phyloP scores from a whole-genome alignment of 2,329 filamentous ascomycete genomes.

The Teratosphaeria viscida region DNA sequence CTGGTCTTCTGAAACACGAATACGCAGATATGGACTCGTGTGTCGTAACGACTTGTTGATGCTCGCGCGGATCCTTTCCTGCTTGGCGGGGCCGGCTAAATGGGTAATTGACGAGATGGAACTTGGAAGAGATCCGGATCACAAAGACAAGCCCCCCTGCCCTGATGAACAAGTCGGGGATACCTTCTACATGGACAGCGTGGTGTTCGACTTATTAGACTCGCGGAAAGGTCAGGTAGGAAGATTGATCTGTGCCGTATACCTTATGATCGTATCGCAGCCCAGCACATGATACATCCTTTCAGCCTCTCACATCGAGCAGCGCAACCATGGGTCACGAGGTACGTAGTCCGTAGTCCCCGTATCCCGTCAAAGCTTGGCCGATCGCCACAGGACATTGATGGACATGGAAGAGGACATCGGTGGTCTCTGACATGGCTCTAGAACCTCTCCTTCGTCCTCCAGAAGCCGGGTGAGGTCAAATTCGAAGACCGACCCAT shows the following conservation, averaged over 20 bases:
- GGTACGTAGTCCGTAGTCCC: not conserved
- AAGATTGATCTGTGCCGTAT: not conserved
- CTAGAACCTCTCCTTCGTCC: slow-evolving; percentile 39
- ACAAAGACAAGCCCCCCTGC: no score
- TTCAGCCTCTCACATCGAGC: not conserved
- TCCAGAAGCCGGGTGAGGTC: slow-evolving; percentile 65
- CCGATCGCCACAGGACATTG: not conserved
- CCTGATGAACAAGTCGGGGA: no score
- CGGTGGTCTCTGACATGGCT: not conserved
- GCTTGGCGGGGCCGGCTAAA: not conserved
- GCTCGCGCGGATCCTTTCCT: not conserved
- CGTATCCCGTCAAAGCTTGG: not conserved
- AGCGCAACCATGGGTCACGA: not conserved
- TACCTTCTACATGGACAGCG: not conserved
- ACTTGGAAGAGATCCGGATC: no score
- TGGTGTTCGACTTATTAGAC: not conserved
- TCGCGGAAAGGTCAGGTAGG: not conserved
- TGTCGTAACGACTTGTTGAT: not conserved
- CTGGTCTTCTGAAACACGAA: not conserved
- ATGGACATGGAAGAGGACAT: not conserved
- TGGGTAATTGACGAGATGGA: not conserved
- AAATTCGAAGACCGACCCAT: slow-evolving; percentile 65
- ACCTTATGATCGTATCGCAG: not conserved
- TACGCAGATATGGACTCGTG: not conserved
- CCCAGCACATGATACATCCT: not conserved